Percentiles rank a stretch among this genome's conserved stretches.
Conservation (phyloP, 495 filamentous ascomycete genomes). For the Neurospora sp. region DNA sequence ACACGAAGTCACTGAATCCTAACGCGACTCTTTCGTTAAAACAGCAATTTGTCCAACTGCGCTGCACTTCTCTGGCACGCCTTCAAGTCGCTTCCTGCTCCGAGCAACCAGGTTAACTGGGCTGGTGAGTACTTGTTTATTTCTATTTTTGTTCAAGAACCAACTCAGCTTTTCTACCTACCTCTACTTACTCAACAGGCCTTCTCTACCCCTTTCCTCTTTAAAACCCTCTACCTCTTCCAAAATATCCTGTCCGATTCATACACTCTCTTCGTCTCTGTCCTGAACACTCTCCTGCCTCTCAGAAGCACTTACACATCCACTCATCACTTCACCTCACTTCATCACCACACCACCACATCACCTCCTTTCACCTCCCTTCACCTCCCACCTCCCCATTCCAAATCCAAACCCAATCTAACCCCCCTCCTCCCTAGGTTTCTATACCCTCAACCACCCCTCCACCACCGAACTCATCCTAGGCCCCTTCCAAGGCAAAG, state of each 20-base stretch:
- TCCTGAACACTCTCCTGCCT: slow-evolving; percentile 7
- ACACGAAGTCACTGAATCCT: background rate
- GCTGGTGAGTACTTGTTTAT: slow-evolving; percentile 43
- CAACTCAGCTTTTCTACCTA: background rate
- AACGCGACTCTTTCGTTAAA: background rate
- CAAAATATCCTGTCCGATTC: background rate
- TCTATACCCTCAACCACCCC: slow-evolving; percentile 67
- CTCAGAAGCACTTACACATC: background rate
- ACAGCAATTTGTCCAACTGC: slow-evolving; percentile 69
- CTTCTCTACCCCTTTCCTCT: background rate
- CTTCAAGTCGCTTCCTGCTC: slow-evolving; percentile 65
- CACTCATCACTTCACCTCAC: background rate
- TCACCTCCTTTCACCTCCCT: background rate
- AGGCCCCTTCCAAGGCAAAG: slow-evolving; percentile 81
- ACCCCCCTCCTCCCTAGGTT: slow-evolving; percentile 32
- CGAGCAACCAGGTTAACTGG: slow-evolving; percentile 74
- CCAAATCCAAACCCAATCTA: too few species aligned
- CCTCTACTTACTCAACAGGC: background rate
- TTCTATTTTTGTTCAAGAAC: background rate
- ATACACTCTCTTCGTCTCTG: slow-evolving; percentile 10
- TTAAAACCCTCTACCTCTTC: background rate
- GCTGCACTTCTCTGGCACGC: slow-evolving; percentile 83
- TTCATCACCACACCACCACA: too few species aligned
- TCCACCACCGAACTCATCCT: slow-evolving; percentile 52
- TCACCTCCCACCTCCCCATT: background rate